Percentiles rank a stretch among this genome's conserved stretches.
phyloP scores from a whole-genome alignment of 2,329 filamentous ascomycete species.

The Penicillium sp. region DNA sequence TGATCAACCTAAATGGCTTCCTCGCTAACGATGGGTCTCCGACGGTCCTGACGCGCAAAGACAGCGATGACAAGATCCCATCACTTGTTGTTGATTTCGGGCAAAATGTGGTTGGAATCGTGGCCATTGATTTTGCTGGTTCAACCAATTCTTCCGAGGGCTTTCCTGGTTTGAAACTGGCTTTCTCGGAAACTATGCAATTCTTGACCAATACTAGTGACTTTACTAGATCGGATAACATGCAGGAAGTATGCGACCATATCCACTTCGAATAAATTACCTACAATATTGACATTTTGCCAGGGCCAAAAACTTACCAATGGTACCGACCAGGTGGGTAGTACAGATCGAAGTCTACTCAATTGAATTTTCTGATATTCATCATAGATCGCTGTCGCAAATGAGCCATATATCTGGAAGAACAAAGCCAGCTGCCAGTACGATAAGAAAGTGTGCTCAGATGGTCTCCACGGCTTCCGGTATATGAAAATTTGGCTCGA shows the following conservation, averaged over 20 bases:
- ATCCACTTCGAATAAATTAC: background rate
- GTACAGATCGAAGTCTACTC: background rate
- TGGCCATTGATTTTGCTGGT: conserved; percentile 14
- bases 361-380: background rate
- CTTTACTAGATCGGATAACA: conserved; percentile 21
- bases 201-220: conserved; percentile 19
- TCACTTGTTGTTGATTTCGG: conserved; percentile 20
- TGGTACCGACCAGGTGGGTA: conserved; percentile 51
- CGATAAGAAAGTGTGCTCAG: conserved; percentile 52
- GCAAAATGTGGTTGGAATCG: conserved; percentile 20
- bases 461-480: conserved; percentile 59
- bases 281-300: background rate
- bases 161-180: conserved; percentile 14
- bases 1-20: conserved; percentile 7
- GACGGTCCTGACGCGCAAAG: conserved; percentile 9
- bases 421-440: conserved; percentile 51
- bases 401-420: conserved; percentile 51
- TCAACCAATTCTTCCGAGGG: conserved; percentile 15
- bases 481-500: conserved; percentile 57
- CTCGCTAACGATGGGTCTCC: background rate
- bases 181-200: conserved; percentile 17
- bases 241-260: conserved; percentile 4
- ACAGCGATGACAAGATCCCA: conserved; percentile 5
- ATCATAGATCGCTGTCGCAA: conserved; percentile 48
- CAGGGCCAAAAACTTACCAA: conserved; percentile 43